Conservation (phyloP, 345 rosid genomes). For the Lepidium aucheri region DNA sequence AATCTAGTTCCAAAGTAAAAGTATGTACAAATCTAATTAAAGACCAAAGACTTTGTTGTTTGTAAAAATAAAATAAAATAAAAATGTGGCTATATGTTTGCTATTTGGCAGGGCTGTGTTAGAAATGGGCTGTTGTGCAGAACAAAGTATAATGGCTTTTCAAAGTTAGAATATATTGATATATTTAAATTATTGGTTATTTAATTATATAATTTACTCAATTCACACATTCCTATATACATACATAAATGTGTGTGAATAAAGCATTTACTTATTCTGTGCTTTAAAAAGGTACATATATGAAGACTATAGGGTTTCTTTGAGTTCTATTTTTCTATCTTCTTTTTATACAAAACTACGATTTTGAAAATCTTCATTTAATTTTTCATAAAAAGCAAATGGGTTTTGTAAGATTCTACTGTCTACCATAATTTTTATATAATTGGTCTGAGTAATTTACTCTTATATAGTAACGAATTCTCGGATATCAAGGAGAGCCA, state of each 20-base stretch:
- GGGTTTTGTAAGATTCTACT: constrained; percentile 12
- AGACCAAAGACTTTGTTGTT: not conserved
- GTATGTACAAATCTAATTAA: not conserved
- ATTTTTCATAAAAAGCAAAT: not conserved
- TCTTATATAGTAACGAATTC: constrained; percentile 11
- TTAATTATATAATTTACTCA: constrained; percentile 12
- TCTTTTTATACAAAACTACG: constrained; percentile 19
- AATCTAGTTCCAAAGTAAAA: constrained; percentile 6
- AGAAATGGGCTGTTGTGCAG: constrained; percentile 24
- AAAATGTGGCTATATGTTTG: constrained; percentile 15
- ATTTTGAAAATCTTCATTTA: constrained; percentile 10
- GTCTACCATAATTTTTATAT: constrained; percentile 1
- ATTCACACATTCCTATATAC: constrained; percentile 19
- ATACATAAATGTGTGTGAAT: constrained; percentile 27
- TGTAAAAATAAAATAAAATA: not conserved
- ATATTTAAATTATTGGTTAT: not conserved
- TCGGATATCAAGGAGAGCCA: constrained; percentile 27
- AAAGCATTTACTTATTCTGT: constrained; percentile 29
- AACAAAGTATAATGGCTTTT: constrained; percentile 14
- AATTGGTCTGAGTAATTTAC: constrained; percentile 8
- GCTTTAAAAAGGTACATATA: constrained; percentile 27
- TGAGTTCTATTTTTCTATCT: constrained; percentile 16
- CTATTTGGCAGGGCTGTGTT: constrained; percentile 13
- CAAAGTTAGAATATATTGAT: not conserved
- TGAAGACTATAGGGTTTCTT: constrained; percentile 25